A percentile compares a stretch with the other conserved stretches of the same genome.
Conservation (phyloP, 2,329 filamentous ascomycete species). For the Colletotrichum paranaense region DNA sequence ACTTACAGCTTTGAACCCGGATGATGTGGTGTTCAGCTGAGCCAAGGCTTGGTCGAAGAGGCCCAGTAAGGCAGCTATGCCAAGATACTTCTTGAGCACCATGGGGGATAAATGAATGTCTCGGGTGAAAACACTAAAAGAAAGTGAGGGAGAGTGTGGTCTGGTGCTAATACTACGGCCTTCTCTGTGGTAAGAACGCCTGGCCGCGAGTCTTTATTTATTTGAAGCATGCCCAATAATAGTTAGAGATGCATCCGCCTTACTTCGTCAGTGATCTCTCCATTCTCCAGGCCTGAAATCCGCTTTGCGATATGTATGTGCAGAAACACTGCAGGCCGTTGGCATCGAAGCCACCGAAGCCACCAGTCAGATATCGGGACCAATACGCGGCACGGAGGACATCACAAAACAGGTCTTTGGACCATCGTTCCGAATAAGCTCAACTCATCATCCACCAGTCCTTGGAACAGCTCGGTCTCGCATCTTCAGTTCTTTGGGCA, state of each 20-base stretch:
- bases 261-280: too few species aligned
- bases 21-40: not conserved
- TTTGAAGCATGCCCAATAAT: not conserved
- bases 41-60: not conserved
- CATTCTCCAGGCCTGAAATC: too few species aligned
- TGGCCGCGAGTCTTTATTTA: not conserved
- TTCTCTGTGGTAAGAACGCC: not conserved
- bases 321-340: too few species aligned
- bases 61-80: not conserved
- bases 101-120: not conserved
- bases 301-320: too few species aligned
- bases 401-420: too few species aligned
- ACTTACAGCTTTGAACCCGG: slow-evolving; percentile 11
- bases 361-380: too few species aligned
- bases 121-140: not conserved
- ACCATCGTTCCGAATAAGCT: too few species aligned
- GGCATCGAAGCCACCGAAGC: too few species aligned
- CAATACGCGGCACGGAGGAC: too few species aligned
- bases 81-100: not conserved
- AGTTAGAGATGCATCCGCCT: too few species aligned
- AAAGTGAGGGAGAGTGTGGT: not conserved
- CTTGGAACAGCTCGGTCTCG: too few species aligned
- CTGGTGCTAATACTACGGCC: not conserved
- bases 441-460: too few species aligned
- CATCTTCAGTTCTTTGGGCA: not conserved